These are phyloP conservation scores for Sarocladiaceae sp. DNA, from an alignment of 2,329 filamentous ascomycete genomes.

Conservation along the genomic window DNA sequence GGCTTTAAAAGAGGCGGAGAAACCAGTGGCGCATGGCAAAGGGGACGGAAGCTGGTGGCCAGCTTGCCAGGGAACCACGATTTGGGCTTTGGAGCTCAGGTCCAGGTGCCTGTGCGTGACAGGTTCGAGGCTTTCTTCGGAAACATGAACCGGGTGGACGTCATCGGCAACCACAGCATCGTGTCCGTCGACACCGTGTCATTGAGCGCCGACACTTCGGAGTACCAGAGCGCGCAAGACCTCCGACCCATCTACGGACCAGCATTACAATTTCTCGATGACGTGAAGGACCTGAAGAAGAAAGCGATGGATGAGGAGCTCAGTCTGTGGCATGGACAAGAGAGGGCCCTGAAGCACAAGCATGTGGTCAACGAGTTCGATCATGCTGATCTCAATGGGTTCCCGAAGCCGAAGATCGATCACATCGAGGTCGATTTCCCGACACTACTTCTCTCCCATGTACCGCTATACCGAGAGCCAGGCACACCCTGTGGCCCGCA, in stretches of 20 bases:
- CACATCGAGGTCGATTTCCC: slow-evolving; percentile 63
- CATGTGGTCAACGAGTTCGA: slow-evolving; percentile 57
- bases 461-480: slow-evolving; percentile 77
- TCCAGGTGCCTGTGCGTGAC: slow-evolving; percentile 75
- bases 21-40: slow-evolving; percentile 52
- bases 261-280: slow-evolving; percentile 69
- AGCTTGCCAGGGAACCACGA: slow-evolving; percentile 95
- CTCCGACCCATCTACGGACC: slow-evolving; percentile 68
- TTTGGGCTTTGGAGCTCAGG: slow-evolving; percentile 80
- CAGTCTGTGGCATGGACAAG: slow-evolving; percentile 50
- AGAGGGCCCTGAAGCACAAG: slow-evolving; percentile 48
- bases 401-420: slow-evolving; percentile 17
- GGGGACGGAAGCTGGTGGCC: slow-evolving; percentile 73
- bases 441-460: slow-evolving; percentile 84
- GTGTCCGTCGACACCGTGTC: slow-evolving; percentile 89
- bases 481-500: slow-evolving; percentile 84
- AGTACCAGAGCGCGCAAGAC: slow-evolving; percentile 46
- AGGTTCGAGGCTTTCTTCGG: slow-evolving; percentile 88
- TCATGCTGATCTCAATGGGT: slow-evolving; percentile 32
- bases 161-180: slow-evolving; percentile 92
- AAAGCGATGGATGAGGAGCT: slow-evolving; percentile 68
- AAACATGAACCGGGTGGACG: slow-evolving; percentile 82
- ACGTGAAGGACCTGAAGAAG: slow-evolving; percentile 59
- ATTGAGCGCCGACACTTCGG: slow-evolving; percentile 65
- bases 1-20: slow-evolving; percentile 58